Percentiles rank a stretch among this genome's conserved stretches.
These are phyloP conservation scores for Cordyceps tenuipes DNA, from an alignment of 2,329 filamentous ascomycete genomes.

Conservation along the genomic window DNA sequence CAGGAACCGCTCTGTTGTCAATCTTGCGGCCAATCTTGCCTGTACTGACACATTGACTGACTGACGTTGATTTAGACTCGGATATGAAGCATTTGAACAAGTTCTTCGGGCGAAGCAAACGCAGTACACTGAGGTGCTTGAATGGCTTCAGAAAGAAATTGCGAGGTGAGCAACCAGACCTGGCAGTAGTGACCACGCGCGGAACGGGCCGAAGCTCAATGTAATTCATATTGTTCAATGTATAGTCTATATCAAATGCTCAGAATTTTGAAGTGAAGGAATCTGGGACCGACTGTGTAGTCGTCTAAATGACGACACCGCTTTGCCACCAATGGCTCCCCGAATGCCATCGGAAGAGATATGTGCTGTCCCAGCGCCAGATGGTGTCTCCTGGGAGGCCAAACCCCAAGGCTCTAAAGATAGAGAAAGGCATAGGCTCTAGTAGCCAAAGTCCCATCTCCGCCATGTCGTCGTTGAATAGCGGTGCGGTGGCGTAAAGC, in stretches of 20 bases:
- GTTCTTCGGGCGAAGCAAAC: conserved; percentile 67
- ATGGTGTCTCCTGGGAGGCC: conserved; percentile 52
- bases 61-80: conserved; percentile 48
- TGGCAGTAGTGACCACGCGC: neutral
- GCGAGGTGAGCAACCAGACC: conserved; percentile 22
- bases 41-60: neutral
- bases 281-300: neutral
- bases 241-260: neutral
- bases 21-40: neutral
- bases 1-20: neutral
- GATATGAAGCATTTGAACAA: conserved; percentile 58
- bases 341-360: conserved; percentile 46
- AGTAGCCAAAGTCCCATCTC: conserved; percentile 67
- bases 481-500: conserved; percentile 56
- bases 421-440: conserved; percentile 73
- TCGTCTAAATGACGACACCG: conserved; percentile 24
- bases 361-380: conserved; percentile 56
- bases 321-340: conserved; percentile 55
- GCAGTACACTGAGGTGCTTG: conserved; percentile 53
- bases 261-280: neutral
- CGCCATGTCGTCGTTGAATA: conserved; percentile 70
- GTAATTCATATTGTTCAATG: neutral
- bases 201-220: too few species aligned
- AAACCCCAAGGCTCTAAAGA: conserved; percentile 57
- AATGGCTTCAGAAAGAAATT: conserved; percentile 54